Evolutionary conservation across 148 eudicot species (phyloP), one percentile per base, ranked within the genome.

Genomic region (Camellia lanceoleosa): DNA sequence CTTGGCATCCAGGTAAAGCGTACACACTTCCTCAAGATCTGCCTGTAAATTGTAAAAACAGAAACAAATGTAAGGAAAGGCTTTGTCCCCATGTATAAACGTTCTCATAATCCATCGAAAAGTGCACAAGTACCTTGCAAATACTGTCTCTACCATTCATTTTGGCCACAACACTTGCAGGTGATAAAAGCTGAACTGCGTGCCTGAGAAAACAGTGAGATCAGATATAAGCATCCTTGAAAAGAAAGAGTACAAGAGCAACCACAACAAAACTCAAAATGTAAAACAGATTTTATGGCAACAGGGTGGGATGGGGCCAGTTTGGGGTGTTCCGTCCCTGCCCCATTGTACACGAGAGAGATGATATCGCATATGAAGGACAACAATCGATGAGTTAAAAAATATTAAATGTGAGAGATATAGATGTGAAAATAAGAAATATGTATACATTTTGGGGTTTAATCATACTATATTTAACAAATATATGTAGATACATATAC

Each of bases 91-190:
- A 5, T 13, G 4, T 14, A 67, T 52, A 15, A 44, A 42, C 10
- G 14, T 38, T 9, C 5, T 52, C 9, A 30, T 4, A 9, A 47
- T 10, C 42, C 16, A 23, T 76, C 42, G 3, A 30, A 54, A 72
- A 16, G 20, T 79, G 43, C 67, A 66, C 18, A 83, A 23, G 49
- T 89, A 96, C 99, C 98, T 97, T 97, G 97, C 98, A 94, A 74
- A 97, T 94, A 78, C 79, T 80, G 20, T 97, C 98, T 80, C 99
- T 92, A 43, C 99, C 99, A 77, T 92, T 94, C 95, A 94, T 94
- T 76, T 87, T 89, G 62, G 93, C 94, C 75, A 97, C 91, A 42
- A 94, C 80, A 75, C 98, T 97, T 56, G 94, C 91, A 65, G 99
- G 99, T 15, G 99, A 91, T 79, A 97, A 60, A 66, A 97, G 89